Evolutionary conservation across 176 grass and related monocot genomes (phyloP).

Genomic region (Stipa capillata): DNA sequence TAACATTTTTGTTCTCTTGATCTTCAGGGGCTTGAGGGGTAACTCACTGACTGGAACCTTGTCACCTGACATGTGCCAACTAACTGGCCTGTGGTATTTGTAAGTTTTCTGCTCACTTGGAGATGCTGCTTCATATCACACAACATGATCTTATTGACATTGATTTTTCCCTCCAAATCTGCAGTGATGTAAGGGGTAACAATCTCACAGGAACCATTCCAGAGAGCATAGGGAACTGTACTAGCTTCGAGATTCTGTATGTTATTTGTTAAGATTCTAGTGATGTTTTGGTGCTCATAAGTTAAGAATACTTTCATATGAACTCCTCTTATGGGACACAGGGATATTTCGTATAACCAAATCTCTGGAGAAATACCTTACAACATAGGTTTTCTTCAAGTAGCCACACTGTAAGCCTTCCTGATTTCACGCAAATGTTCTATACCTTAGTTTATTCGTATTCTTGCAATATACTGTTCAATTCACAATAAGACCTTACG

Average conservation of each 20-base stretch:
- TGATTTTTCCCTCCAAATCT: conserved; percentile 1
- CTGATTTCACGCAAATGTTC: background rate
- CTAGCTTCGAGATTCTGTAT: conserved; percentile 95
- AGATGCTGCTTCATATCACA: background rate
- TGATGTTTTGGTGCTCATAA: background rate
- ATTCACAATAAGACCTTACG: background rate
- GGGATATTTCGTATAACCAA: conserved; percentile 98
- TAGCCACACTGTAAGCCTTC: conserved; percentile 76
- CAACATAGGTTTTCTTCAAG: conserved; percentile 99
- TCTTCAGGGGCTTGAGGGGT: conserved; percentile 74
- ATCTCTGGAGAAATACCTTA: conserved; percentile 98
- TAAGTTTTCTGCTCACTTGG: conserved; percentile 34
- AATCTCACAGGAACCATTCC: conserved; percentile 97
- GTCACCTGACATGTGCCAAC: conserved; percentile 94
- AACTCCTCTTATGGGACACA: conserved; percentile 22
- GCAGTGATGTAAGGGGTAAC: conserved; percentile 96
- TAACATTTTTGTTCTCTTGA: conserved; percentile 5
- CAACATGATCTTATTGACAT: background rate
- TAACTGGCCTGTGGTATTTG: conserved; percentile 99
- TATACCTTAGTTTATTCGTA: background rate
- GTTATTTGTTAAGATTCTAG: conserved; percentile 8
- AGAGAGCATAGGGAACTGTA: conserved; percentile 90
- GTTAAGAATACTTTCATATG: background rate
- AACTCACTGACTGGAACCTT: conserved; percentile 79
- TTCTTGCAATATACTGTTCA: background rate